Evolutionary conservation across 495 filamentous ascomycete species (phyloP).

Genomic region (Hypomontagnella monticulosa): DNA sequence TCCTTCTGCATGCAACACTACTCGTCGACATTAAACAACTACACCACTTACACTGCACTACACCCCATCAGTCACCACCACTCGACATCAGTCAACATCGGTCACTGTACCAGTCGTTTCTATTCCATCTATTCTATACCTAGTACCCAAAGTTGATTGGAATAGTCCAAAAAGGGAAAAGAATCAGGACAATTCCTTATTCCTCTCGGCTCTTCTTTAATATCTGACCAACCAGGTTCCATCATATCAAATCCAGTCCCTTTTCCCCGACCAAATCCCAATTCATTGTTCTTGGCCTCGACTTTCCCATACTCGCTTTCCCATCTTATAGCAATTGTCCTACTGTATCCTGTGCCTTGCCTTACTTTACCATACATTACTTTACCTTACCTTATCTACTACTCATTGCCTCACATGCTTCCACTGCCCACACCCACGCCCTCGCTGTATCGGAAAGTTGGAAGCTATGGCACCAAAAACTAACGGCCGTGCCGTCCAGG

Average conservation of each 20-base stretch:
- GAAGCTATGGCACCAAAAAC: slow-evolving; percentile 55
- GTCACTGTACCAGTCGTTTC: neutral
- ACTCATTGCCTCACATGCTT: slow-evolving; percentile 38
- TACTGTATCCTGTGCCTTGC: neutral
- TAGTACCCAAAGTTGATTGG: too few species aligned
- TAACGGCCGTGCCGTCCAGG: slow-evolving; percentile 69
- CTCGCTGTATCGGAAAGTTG: slow-evolving; percentile 31
- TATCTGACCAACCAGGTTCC: slow-evolving; percentile 16
- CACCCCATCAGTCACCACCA: too few species aligned
- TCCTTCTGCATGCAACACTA: slow-evolving; percentile 30
- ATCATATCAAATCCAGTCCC: slow-evolving; percentile 17
- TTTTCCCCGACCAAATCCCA: slow-evolving; percentile 7
- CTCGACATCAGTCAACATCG: neutral
- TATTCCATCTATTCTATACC: too few species aligned
- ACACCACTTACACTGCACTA: neutral
- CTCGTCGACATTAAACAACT: neutral
- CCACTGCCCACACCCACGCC: slow-evolving; percentile 3
- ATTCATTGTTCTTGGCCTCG: slow-evolving; percentile 15
- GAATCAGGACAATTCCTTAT: neutral
- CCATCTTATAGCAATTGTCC: neutral
- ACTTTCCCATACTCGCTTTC: slow-evolving; percentile 8
- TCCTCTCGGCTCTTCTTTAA: slow-evolving; percentile 21
- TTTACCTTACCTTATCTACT: too few species aligned
- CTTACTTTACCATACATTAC: too few species aligned
- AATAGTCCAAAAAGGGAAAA: neutral